Evolutionary conservation across 805 yeast species (phyloP).

Genomic region (Debaryomyces prosopidis): DNA sequence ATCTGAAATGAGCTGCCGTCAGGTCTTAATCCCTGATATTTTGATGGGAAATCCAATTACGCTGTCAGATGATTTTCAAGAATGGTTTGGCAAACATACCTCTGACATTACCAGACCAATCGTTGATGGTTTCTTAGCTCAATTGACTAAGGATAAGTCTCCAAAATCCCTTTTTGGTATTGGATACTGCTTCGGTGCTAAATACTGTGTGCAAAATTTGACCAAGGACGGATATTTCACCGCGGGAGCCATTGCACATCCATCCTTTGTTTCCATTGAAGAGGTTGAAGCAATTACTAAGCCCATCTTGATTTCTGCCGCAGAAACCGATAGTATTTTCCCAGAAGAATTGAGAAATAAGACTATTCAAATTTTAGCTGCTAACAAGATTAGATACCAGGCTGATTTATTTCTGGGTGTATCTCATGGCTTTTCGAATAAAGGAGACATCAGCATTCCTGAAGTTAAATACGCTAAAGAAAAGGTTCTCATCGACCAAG

Average conservation of each 20-base stretch:
- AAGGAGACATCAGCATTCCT: conserved; percentile 64
- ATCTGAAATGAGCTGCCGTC: conserved; percentile 57
- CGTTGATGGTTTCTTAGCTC: conserved; percentile 47
- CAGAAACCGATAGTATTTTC: conserved; percentile 64
- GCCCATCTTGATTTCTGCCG: conserved; percentile 70
- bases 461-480: conserved; percentile 61
- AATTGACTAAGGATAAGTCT: conserved; percentile 39
- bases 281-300: conserved; percentile 56
- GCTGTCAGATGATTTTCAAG: conserved; percentile 14
- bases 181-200: conserved; percentile 27
- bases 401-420: conserved; percentile 60
- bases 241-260: conserved; percentile 78
- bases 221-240: conserved; percentile 40
- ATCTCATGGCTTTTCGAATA: conserved; percentile 72
- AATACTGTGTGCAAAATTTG: conserved; percentile 28
- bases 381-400: conserved; percentile 54
- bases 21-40: conserved; percentile 76
- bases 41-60: conserved; percentile 48
- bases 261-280: conserved; percentile 63
- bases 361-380: conserved; percentile 52
- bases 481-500: conserved; percentile 54
- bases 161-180: conserved; percentile 22
- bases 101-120: conserved; percentile 48
- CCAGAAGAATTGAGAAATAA: conserved; percentile 56
- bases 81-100: conserved; percentile 60